Evolutionary conservation across 805 yeast genomes (phyloP).

Genomic region (Metschnikowia proteae): DNA sequence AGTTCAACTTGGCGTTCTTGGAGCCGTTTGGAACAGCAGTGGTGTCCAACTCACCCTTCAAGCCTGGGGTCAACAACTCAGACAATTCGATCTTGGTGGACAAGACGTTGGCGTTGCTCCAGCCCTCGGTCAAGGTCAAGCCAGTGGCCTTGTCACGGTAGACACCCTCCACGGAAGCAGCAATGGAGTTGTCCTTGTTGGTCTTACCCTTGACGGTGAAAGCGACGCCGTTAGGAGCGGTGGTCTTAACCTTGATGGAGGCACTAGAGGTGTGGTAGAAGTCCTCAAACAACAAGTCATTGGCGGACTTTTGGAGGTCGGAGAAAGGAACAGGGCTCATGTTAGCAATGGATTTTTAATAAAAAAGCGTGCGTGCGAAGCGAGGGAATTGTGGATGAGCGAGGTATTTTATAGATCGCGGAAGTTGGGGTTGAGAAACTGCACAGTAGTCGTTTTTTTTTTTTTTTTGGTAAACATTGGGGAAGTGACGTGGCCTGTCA

Average conservation of each 20-base stretch:
- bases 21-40: conserved; percentile 79
- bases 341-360: conserved; percentile 11
- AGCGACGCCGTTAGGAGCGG: conserved; percentile 94
- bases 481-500: background rate
- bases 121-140: conserved; percentile 91
- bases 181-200: conserved; percentile 73
- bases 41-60: conserved; percentile 88
- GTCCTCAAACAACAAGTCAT: conserved; percentile 85
- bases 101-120: conserved; percentile 91
- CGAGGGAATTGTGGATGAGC: conserved; percentile 13
- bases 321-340: conserved; percentile 81
- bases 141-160: conserved; percentile 91
- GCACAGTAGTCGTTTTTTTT: conserved; percentile 12
- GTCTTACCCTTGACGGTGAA: conserved; percentile 93
- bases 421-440: conserved; percentile 12
- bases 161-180: conserved; percentile 88
- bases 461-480: conserved; percentile 8
- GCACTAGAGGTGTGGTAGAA: conserved; percentile 91
- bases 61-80: conserved; percentile 90
- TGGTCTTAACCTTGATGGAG: conserved; percentile 82
- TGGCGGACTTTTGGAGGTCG: conserved; percentile 88
- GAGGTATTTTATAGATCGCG: conserved; percentile 13
- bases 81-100: conserved; percentile 90
- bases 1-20: conserved; percentile 84
- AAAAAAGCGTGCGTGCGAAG: conserved; percentile 6